These are phyloP conservation scores for Epichloe amarillans DNA, from an alignment of 2,329 filamentous ascomycete genomes.

Conservation along the genomic window DNA sequence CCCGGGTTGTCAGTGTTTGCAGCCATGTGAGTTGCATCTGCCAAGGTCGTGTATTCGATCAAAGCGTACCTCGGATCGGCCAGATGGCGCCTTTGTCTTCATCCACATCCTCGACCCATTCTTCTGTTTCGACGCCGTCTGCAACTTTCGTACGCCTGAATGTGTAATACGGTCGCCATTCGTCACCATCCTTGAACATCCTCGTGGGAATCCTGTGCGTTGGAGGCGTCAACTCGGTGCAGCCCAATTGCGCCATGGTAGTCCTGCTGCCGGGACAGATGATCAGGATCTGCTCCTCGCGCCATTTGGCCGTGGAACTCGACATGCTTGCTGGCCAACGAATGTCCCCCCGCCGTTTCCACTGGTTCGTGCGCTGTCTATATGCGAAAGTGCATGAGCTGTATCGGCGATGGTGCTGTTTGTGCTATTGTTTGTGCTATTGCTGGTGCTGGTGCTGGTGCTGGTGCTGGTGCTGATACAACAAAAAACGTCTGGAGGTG, in stretches of 20 bases:
- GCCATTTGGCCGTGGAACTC: conserved; percentile 44
- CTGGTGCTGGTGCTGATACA: background rate
- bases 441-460: background rate
- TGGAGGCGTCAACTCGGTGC: conserved; percentile 85
- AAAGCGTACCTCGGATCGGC: conserved; percentile 51
- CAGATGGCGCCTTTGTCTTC: conserved; percentile 83
- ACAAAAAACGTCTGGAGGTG: background rate
- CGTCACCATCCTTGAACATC: conserved; percentile 84
- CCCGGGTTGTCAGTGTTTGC: background rate
- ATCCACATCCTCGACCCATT: conserved; percentile 80
- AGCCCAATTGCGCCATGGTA: conserved; percentile 81
- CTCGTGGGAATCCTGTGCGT: conserved; percentile 74
- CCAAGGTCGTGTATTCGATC: background rate
- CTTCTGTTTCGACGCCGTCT: conserved; percentile 40
- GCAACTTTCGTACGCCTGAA: conserved; percentile 46
- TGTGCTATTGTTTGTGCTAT: background rate
- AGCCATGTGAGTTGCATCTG: background rate
- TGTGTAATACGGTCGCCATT: conserved; percentile 64
- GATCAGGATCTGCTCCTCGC: conserved; percentile 53
- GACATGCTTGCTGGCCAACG: conserved; percentile 35
- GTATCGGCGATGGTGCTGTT: background rate
- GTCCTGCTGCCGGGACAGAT: conserved; percentile 77
- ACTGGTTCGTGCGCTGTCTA: background rate
- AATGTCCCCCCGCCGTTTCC: background rate
- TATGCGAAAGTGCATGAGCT: background rate